Percentiles rank a stretch among this genome's conserved stretches.
These are phyloP conservation scores for Oleoguttula mirabilis DNA, from an alignment of 495 filamentous ascomycete species.

Conservation along the genomic window DNA sequence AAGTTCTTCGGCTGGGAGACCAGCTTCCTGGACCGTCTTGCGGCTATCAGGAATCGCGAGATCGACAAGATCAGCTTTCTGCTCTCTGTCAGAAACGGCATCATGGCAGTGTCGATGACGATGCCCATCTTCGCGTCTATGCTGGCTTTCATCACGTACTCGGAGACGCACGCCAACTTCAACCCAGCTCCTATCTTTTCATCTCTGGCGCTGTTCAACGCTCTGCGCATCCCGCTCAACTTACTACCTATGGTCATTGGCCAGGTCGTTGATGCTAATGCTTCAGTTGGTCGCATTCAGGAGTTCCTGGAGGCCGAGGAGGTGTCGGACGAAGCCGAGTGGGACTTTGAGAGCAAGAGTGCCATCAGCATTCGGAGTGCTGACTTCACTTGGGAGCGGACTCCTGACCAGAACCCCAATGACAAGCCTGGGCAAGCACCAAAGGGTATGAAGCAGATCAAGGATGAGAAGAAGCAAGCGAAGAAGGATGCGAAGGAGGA, in stretches of 20 bases:
- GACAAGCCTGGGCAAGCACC: slow-evolving; percentile 25
- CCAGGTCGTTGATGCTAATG: slow-evolving; percentile 78
- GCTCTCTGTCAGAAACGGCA: slow-evolving; percentile 68
- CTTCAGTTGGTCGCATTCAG: slow-evolving; percentile 70
- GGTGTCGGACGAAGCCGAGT: slow-evolving; percentile 56
- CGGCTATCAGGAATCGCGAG: slow-evolving; percentile 58
- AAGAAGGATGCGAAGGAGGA: slow-evolving; percentile 28
- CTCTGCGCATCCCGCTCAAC: slow-evolving; percentile 77
- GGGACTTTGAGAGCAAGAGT: slow-evolving; percentile 47
- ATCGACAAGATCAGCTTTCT: slow-evolving; percentile 68
- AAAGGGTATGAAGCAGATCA: slow-evolving; percentile 18
- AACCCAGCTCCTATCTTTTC: slow-evolving; percentile 76
- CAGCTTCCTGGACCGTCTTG: slow-evolving; percentile 66
- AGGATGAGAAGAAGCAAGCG: slow-evolving; percentile 29
- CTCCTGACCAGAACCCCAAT: slow-evolving; percentile 43
- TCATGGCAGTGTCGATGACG: slow-evolving; percentile 60
- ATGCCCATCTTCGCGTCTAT: slow-evolving; percentile 88
- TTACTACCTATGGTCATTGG: slow-evolving; percentile 78
- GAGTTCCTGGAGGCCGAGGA: slow-evolving; percentile 82
- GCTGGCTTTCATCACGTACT: slow-evolving; percentile 88
- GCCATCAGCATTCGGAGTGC: slow-evolving; percentile 64
- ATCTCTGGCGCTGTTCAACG: slow-evolving; percentile 85
- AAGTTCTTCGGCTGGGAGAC: slow-evolving; percentile 95
- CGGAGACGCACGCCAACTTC: slow-evolving; percentile 51
- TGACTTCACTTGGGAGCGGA: slow-evolving; percentile 87